Base-by-base conservation (phyloP, 345 rosid genomes). In the Sapria himalayana region DNA sequence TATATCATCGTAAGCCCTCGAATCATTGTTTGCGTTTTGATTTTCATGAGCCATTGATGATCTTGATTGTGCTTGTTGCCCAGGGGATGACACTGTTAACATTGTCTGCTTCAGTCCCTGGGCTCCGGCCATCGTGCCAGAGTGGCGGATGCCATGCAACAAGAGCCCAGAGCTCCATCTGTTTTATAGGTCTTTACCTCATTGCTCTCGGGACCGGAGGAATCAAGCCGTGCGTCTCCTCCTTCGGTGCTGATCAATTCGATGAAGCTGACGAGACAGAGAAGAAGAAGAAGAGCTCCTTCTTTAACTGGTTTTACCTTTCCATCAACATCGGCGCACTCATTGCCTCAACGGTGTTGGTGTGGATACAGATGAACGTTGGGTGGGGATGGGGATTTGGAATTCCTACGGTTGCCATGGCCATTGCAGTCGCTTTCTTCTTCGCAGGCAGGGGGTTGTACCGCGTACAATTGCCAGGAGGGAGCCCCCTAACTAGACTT, bases 171-270 rank as follows among this genome's bases (percentile, higher is more conserved):
- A 48, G 41, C 13, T 56, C 63, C 3, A 33, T 56, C 9, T 61
- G 58, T 25, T 70, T 74, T 36, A 12, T 48, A 1, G 71, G 69
- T 14, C 72, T 67, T 4, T 64, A 69, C 55, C 60, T 63, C 4
- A 55, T 65, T 6, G 70, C 76, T 0, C 43, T 73, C 0, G 78
- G 72, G 2, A 65, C 78, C 0, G 78, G 74, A 29, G 72, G 74
- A 12, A 64, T 72, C 34, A 76, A 69, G 52, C 80, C 80, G 23
- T 70, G 74, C 33, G 75, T 70, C 21, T 72, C 77, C 7, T 66
- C 80, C 16, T 70, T 62, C 34, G 74, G 71, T 9, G 74, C 73
- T 5, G 78, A 76, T 58, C 75, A 72, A 45, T 76, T 72, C 22
- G 81, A 64, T 38, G 59, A 70, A 4, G 49, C 65, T 0, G 66